Conservation (phyloP, 305 asterid genomes). For the Rubia balearica region DNA sequence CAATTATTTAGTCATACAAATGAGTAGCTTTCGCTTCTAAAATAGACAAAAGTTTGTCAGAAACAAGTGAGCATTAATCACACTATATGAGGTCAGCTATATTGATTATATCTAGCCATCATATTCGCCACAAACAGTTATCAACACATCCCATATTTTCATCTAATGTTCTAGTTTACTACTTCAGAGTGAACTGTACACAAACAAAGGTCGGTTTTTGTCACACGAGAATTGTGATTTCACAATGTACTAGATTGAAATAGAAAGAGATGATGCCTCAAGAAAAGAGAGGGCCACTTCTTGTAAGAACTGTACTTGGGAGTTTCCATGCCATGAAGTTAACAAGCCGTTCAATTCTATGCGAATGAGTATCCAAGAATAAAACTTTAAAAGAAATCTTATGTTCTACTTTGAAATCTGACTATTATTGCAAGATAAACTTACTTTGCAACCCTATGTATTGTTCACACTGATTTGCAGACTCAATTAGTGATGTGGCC, state of each 20-base stretch:
- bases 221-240: not conserved
- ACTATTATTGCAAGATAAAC: constrained; percentile 12
- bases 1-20: not conserved
- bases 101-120: not conserved
- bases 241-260: not conserved
- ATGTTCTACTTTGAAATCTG: constrained; percentile 1
- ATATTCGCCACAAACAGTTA: not conserved
- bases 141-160: not conserved
- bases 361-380: not conserved
- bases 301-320: not conserved
- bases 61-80: not conserved
- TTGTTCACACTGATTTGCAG: constrained; percentile 50
- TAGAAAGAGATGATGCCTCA: not conserved
- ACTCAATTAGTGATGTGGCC: constrained; percentile 59
- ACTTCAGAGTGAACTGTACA: not conserved
- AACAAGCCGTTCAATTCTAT: not conserved
- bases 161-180: no score
- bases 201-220: not conserved
- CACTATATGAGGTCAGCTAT: not conserved
- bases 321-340: not conserved
- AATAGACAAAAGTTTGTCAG: not conserved
- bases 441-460: constrained; percentile 65
- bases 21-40: not conserved
- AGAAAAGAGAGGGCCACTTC: not conserved
- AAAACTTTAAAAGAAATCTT: not conserved